Evolutionary conservation across 2,329 filamentous ascomycete genomes (phyloP).

Genomic region (Cryphonectria parasitica): DNA sequence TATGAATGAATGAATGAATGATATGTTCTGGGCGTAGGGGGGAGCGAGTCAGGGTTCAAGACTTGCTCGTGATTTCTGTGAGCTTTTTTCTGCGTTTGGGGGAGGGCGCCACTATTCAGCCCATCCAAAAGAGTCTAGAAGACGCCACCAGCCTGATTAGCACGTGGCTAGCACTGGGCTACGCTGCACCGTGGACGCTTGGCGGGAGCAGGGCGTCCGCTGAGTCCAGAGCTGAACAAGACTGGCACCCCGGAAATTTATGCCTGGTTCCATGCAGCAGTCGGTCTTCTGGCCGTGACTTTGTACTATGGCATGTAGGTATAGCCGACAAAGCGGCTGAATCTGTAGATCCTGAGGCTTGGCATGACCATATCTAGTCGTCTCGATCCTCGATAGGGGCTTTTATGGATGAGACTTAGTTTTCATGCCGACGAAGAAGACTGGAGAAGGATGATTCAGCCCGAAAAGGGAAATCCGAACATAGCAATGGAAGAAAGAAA

Average conservation of each 20-base stretch:
- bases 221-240: slow-evolving; percentile 5
- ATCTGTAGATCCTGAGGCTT: background rate
- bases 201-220: background rate
- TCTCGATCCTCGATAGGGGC: background rate
- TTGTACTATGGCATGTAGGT: no score
- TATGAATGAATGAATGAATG: background rate
- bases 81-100: background rate
- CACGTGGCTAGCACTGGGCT: background rate
- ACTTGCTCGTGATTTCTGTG: background rate
- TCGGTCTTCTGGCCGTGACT: no score
- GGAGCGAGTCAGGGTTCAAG: background rate
- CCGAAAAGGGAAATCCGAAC: background rate
- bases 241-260: background rate
- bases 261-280: background rate
- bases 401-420: background rate
- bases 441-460: background rate
- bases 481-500: background rate
- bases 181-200: background rate
- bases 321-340: background rate
- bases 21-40: background rate
- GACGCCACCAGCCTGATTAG: slow-evolving; percentile 6
- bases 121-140: slow-evolving; percentile 4
- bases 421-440: background rate
- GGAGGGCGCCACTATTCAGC: background rate
- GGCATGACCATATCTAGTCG: background rate